Base-by-base conservation (phyloP, 164 flowering plant genomes). In the Tetrastigma voinierianum region DNA sequence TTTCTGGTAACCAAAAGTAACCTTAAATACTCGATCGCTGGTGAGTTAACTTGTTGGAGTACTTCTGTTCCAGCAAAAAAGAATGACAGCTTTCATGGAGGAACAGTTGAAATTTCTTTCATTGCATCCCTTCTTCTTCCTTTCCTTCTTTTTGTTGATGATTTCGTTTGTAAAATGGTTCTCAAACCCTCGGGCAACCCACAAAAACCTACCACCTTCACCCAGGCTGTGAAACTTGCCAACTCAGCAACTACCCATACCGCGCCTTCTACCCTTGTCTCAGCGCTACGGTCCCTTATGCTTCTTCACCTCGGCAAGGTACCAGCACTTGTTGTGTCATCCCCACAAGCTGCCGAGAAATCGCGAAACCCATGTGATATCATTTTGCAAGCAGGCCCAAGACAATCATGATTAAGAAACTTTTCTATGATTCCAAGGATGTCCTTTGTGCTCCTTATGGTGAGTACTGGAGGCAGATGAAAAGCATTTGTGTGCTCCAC, bases 211-310 rank as follows among this genome's bases (percentile, higher is more conserved):
- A 21, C 81, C 81, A 8, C 84, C 84, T n/a, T 78, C 82, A 19
- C 84, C 84, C 3, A 63, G 78, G 3, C 23, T 81, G 1, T 81
- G 84, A 25, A 73, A 81, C 57, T 70, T 81, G 25, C 58, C 78
- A 78, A 17, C 63, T 81, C 1, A 73, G 82, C 47, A 5, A 7
- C 1, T 17, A 2, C 43, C 78, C 80, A 1, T 81, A 81, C 51
- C 77, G 71, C 13, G 20, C 75, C 78, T 81, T 14, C 70, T 21
- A 2, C 1, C 59, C 20, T 9, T 76, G 45, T 55, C 77, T 23
- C 17, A 16, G 5, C 51, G 51, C 40, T 21, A 73, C 46, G 84
- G 84, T 11, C 76, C 75, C 16, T 78, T 19, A 75, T 81, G 78
- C 72, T 76, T 1, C 69, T 81, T 17, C 78, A 72, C 61, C 49